These are phyloP conservation scores for Suillus ampliporus DNA, from an alignment of 768 basidiomycete species.

Conservation along the genomic window DNA sequence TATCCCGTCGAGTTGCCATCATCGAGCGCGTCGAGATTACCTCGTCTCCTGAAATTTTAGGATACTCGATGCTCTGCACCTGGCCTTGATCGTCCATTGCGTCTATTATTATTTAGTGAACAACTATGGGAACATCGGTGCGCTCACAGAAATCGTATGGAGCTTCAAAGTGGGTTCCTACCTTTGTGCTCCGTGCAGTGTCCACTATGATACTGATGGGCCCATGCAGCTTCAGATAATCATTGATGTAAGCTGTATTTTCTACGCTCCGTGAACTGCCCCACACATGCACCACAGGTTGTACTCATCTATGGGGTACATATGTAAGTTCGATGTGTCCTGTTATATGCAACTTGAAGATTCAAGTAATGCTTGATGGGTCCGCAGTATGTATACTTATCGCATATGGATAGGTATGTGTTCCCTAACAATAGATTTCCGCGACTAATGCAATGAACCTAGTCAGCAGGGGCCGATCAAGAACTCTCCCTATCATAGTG, in stretches of 20 bases:
- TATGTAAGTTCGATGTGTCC: neutral
- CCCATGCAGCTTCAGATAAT: neutral
- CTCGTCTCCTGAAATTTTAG: conserved; percentile 20
- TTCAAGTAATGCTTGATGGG: too few relatives aligned
- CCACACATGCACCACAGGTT: neutral
- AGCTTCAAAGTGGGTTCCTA: conserved; percentile 4
- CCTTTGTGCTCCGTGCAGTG: too few relatives aligned
- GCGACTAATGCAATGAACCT: neutral
- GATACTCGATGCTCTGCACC: conserved; percentile 42
- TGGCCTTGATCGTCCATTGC: conserved; percentile 40
- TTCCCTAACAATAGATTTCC: neutral
- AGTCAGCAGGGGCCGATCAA: conserved; percentile 6
- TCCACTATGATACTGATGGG: neutral
- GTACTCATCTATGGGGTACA: neutral
- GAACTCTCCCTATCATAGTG: neutral
- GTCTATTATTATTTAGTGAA: conserved; percentile 44
- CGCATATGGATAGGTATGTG: conserved; percentile 13
- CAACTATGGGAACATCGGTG: conserved; percentile 37
- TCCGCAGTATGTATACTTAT: conserved; percentile 1
- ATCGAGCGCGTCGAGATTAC: neutral
- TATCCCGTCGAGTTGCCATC: neutral
- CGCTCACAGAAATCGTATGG: conserved; percentile 38
- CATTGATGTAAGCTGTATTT: neutral
- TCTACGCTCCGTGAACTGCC: too few relatives aligned
- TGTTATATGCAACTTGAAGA: neutral